These are phyloP conservation scores for Saccharomyces hybrid DNA, from an alignment of 1,139 yeast genomes.

Conservation along the genomic window DNA sequence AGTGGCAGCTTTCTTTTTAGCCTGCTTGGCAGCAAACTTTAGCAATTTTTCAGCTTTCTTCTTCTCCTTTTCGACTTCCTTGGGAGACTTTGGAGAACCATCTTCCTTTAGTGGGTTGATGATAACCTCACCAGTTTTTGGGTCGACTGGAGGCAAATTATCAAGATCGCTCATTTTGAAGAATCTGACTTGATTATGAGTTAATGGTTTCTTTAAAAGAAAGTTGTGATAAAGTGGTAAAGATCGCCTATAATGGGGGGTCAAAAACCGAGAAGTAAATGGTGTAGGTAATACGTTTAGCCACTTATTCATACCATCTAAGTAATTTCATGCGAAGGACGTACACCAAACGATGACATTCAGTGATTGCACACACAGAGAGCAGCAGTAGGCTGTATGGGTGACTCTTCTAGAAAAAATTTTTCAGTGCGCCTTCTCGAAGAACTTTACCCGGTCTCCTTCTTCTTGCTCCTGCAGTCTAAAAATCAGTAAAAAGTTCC, in stretches of 20 bases:
- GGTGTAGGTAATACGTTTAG: background rate
- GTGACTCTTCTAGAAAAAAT: background rate
- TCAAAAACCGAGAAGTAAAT: background rate
- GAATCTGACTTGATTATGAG: conserved; percentile 1
- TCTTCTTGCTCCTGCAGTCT: background rate
- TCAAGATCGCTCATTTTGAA: conserved; percentile 26
- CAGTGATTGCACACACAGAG: background rate
- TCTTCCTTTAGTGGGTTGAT: conserved; percentile 33
- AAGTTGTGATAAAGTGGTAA: conserved; percentile 1
- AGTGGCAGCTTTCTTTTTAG: conserved; percentile 54
- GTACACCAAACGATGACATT: background rate
- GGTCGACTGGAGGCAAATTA: conserved; percentile 31
- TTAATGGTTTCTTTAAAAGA: background rate
- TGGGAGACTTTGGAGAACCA: conserved; percentile 49
- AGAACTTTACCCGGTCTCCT: background rate
- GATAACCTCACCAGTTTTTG: conserved; percentile 31
- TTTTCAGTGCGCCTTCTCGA: background rate
- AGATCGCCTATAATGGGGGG: background rate
- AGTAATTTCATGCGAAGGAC: background rate
- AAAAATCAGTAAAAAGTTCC: too few relatives aligned
- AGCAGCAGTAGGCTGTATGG: background rate
- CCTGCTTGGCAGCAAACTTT: conserved; percentile 88
- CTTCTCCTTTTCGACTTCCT: conserved; percentile 83
- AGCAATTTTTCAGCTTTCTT: conserved; percentile 96
- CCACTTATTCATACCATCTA: background rate